These are phyloP conservation scores for Aspergillus hortae DNA, from an alignment of 2,329 filamentous ascomycete genomes.

Conservation along the genomic window DNA sequence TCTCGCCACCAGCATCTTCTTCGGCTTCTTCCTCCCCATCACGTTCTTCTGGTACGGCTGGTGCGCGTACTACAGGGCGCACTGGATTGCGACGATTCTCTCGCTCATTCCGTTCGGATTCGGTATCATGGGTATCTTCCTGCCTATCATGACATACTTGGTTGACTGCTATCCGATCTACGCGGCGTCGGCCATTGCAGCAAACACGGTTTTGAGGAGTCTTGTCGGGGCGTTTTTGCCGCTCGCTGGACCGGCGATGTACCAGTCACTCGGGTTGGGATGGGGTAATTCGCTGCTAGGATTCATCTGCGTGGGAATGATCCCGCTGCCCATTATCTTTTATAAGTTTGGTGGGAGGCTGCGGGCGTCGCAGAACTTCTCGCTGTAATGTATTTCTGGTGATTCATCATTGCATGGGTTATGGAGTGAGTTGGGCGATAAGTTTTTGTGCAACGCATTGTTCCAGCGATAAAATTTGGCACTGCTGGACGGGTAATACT, in stretches of 20 bases:
- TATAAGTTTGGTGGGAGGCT: background rate
- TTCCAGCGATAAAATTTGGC: background rate
- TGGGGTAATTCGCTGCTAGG: slow-evolving; percentile 75
- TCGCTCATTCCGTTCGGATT: slow-evolving; percentile 76
- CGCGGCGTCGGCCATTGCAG: slow-evolving; percentile 71
- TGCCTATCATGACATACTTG: slow-evolving; percentile 74
- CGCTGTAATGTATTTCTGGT: background rate
- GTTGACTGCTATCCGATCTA: slow-evolving; percentile 74
- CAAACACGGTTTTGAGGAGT: slow-evolving; percentile 68
- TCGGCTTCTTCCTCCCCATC: slow-evolving; percentile 68
- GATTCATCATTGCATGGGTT: background rate
- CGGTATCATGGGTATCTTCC: slow-evolving; percentile 72
- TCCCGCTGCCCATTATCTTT: background rate
- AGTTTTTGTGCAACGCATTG: too few species aligned
- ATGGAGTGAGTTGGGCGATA: too few species aligned
- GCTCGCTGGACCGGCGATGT: slow-evolving; percentile 69
- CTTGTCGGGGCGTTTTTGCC: slow-evolving; percentile 69
- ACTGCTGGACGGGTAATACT: too few species aligned
- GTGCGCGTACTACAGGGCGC: slow-evolving; percentile 74
- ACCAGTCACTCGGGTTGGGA: slow-evolving; percentile 61
- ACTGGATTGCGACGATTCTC: slow-evolving; percentile 73
- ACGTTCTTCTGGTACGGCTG: slow-evolving; percentile 81
- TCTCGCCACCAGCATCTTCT: slow-evolving; percentile 70
- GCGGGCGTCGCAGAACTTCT: background rate
- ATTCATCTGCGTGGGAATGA: background rate